Evolutionary conservation across 257 asterid genomes (phyloP).

Genomic region (Forsythia viridissima): DNA sequence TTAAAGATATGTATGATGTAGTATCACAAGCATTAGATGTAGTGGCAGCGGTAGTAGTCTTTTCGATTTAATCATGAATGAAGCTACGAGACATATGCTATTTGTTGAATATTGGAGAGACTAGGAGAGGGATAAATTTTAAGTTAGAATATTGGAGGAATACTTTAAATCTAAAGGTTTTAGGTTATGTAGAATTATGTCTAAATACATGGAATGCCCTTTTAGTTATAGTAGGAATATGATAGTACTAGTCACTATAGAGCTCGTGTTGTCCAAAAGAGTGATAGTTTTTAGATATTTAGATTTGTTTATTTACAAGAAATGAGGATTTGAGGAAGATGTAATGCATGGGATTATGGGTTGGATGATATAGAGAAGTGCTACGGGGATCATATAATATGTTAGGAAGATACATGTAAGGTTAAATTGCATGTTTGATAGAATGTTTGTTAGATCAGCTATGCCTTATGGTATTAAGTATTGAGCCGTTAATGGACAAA

Average conservation of each 20-base stretch:
- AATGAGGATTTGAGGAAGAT: background rate
- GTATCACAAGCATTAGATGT: background rate
- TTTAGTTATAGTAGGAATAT: background rate
- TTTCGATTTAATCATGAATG: background rate
- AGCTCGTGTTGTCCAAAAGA: background rate
- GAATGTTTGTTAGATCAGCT: background rate
- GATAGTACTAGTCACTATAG: background rate
- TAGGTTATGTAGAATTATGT: background rate
- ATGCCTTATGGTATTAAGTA: background rate
- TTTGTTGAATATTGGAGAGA: background rate
- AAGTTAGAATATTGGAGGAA: background rate
- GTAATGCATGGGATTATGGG: background rate
- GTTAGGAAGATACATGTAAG: background rate
- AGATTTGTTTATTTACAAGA: background rate
- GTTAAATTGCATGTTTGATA: background rate
- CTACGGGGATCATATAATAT: background rate
- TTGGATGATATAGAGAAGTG: background rate
- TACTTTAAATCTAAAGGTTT: background rate
- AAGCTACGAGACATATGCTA: background rate
- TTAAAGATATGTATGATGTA: background rate
- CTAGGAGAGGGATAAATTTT: background rate
- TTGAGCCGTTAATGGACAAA: background rate
- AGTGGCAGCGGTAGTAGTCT: background rate
- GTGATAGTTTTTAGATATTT: background rate
- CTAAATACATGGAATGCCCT: background rate